Percentiles rank a stretch among this genome's conserved stretches.
Evolutionary conservation across 192 early-diverging fungal species (phyloP).

Genomic region (Linnemannia elongata): DNA sequence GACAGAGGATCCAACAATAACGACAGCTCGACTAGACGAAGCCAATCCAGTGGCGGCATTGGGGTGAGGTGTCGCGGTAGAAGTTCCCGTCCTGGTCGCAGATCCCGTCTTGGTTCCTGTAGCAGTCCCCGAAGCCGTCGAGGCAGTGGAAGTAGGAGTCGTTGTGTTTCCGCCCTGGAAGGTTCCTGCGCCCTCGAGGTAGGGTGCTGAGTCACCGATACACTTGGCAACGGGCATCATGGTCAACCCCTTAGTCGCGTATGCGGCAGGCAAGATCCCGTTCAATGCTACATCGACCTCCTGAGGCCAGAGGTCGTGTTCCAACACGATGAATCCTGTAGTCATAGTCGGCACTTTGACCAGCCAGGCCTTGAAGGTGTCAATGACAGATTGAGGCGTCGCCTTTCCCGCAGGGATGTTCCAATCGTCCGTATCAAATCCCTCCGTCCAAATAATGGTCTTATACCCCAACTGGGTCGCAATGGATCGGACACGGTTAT

Average conservation of each 20-base stretch:
- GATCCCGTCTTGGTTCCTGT: background rate
- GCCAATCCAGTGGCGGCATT: background rate
- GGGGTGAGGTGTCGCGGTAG: background rate
- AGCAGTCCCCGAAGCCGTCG: background rate
- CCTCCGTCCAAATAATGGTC: constrained; percentile 64
- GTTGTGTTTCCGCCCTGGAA: constrained; percentile 9
- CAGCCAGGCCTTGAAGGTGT: constrained; percentile 60
- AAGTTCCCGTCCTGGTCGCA: background rate
- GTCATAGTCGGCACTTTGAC: constrained; percentile 54
- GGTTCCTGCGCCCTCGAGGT: constrained; percentile 50
- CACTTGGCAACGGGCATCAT: constrained; percentile 57
- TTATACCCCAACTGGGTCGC: constrained; percentile 64
- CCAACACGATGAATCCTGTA: constrained; percentile 63
- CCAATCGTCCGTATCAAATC: constrained; percentile 67
- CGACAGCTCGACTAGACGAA: background rate
- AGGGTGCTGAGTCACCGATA: constrained; percentile 48
- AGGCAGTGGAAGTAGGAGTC: background rate
- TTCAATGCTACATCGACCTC: constrained; percentile 64
- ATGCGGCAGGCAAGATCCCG: constrained; percentile 44
- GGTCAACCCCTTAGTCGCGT: constrained; percentile 22
- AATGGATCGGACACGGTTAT: constrained; percentile 65
- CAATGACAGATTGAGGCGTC: constrained; percentile 31
- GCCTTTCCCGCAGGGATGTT: constrained; percentile 37
- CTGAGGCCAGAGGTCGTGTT: constrained; percentile 64
- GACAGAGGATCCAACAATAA: background rate